Percentiles rank a stretch among this genome's conserved stretches.
phyloP scores from a whole-genome alignment of 108 stramenopile genomes.

The Halocafeteria seosinensis region DNA sequence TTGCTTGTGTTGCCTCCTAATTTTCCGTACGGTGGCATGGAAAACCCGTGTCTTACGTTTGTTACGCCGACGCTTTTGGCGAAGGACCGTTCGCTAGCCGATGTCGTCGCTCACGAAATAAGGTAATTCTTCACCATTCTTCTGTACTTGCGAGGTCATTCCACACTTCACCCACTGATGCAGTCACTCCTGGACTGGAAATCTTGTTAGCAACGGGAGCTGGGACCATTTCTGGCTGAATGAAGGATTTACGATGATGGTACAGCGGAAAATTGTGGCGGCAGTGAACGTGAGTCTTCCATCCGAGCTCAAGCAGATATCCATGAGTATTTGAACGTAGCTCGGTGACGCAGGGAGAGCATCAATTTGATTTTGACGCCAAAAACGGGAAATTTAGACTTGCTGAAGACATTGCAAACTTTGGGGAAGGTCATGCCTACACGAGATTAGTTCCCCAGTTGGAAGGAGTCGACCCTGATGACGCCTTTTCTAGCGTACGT shows the following conservation, averaged over 20 bases:
- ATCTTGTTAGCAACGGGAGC: slow-evolving; percentile 77
- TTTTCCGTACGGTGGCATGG: slow-evolving; percentile 96
- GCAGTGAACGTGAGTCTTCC: slow-evolving; percentile 42
- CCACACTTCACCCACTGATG: too few species aligned
- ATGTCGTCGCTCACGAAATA: slow-evolving; percentile 83
- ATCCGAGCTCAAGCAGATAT: slow-evolving; percentile 15
- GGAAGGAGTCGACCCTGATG: slow-evolving; percentile 81
- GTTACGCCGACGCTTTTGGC: slow-evolving; percentile 82
- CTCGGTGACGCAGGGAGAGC: slow-evolving; percentile 11
- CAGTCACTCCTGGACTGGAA: slow-evolving; percentile 83
- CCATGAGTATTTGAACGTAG: neutral
- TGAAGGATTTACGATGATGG: slow-evolving; percentile 93
- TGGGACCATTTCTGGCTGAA: slow-evolving; percentile 91
- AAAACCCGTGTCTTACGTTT: slow-evolving; percentile 69
- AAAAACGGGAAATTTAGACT: slow-evolving; percentile 48
- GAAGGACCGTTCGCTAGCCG: slow-evolving; percentile 73
- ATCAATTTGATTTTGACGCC: slow-evolving; percentile 61
- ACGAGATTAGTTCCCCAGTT: slow-evolving; percentile 54
- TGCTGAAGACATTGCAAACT: slow-evolving; percentile 36
- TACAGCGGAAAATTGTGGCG: slow-evolving; percentile 86
- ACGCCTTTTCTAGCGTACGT: slow-evolving; percentile 63
- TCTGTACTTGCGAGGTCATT: slow-evolving; percentile 46
- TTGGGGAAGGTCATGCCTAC: slow-evolving; percentile 22
- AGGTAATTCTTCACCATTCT: too few species aligned
- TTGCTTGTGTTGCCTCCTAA: slow-evolving; percentile 77